phyloP scores from a whole-genome alignment of 2,329 filamentous ascomycete genomes.

The Trichophyton schoenleinii region DNA sequence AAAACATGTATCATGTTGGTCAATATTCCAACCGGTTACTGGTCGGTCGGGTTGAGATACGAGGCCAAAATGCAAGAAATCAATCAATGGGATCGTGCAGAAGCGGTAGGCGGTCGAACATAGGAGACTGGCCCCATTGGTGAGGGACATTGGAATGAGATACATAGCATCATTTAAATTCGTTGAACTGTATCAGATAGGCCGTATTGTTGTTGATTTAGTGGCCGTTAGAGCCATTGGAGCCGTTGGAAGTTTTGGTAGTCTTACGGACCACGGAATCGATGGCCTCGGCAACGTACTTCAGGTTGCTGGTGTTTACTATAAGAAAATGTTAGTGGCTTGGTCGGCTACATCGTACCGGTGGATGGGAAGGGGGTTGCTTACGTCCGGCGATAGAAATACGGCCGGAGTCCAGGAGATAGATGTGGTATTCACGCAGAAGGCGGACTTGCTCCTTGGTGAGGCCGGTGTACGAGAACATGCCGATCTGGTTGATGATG shows the following conservation, averaged over 20 bases:
- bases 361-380: conserved; percentile 4
- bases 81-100: neutral
- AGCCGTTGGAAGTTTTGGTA: neutral
- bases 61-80: neutral
- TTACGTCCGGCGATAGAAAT: conserved; percentile 18
- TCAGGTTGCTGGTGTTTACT: conserved; percentile 16
- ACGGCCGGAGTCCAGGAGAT: conserved; percentile 18
- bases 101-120: neutral
- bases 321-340: neutral
- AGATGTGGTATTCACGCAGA: conserved; percentile 19
- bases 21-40: neutral
- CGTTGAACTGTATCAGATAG: neutral
- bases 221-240: neutral
- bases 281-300: conserved; percentile 16
- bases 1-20: neutral
- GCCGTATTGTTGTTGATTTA: neutral
- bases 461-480: conserved; percentile 22
- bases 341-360: neutral
- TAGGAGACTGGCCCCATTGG: neutral
- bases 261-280: conserved; percentile 13
- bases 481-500: conserved; percentile 66
- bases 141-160: neutral
- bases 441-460: conserved; percentile 15
- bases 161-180: neutral
- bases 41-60: neutral